Base-by-base conservation (phyloP, 768 basidiomycete genomes). In the Serpula lacrymans region DNA sequence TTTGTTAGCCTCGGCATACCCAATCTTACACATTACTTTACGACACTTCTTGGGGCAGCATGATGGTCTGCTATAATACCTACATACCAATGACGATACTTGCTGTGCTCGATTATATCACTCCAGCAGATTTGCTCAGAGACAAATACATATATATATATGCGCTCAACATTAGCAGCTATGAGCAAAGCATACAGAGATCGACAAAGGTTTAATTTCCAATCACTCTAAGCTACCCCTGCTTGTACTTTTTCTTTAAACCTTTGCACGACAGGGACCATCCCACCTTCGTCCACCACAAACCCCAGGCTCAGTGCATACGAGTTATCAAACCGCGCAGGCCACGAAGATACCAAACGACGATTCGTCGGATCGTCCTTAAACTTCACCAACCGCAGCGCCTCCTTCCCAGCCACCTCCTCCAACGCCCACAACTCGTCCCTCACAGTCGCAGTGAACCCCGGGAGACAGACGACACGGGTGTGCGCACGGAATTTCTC, bases 401-500 rank as follows among this genome's bases (percentile, higher is more conserved):
- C 71, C 30, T 72, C 63, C 45, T 64, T 54, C 2, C 80, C 80
- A 3, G 69, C 78, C n/a, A 75, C 69, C 34, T 66, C 61, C 39
- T 68, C 64, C 21, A 83, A 61, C 6, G 80, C 78, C 11, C 67
- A 54, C 10, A 83, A 58, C 57, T 77, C 77, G 32, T 78, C 72
- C 25, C 71, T 67, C 1, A 80, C 70, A 3, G 71, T 78, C 8
- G 75, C 64, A 3, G 74, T 77, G 56, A 82, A 76, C 0, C 81
- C 81, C 2, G 81, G 81, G 2, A 80, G 55, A 47, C 75, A 80
- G 25, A 80, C 69, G 6, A 75, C 74, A 38, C 80, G 69, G 1
- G 70, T 73, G 56, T 76, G 71, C 2, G 55, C 20, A 4, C 55
- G 34, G 46, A 79, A 74, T 7, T 52, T 57, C 7, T 56, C 55